These are phyloP conservation scores for Cryptococcus sp. DNA, from an alignment of 1,284 basidiomycete species.

Conservation along the genomic window DNA sequence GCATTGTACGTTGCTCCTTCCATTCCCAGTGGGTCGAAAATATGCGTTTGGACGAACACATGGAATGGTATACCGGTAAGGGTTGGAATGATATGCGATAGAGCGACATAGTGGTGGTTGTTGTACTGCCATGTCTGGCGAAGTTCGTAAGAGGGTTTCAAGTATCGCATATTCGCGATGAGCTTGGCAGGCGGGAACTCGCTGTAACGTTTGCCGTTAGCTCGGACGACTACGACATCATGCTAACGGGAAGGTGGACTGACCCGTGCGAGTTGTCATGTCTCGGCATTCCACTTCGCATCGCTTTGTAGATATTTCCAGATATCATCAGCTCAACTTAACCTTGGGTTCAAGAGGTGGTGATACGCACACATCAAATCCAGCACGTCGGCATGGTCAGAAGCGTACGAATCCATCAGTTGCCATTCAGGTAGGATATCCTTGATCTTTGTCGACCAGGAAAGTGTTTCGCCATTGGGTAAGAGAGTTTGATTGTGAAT, in stretches of 20 bases:
- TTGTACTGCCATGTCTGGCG: constrained; percentile 42
- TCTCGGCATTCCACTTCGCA: constrained; percentile 37
- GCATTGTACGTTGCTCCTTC: constrained; percentile 24
- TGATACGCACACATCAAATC: constrained; percentile 51
- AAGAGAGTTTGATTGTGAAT: constrained; percentile 53
- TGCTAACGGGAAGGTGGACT: constrained; percentile 1
- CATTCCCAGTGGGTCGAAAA: constrained; percentile 42
- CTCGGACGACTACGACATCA: not conserved
- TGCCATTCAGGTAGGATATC: constrained; percentile 55
- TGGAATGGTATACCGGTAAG: constrained; percentile 29
- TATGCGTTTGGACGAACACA: constrained; percentile 27
- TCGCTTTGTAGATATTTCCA: constrained; percentile 16
- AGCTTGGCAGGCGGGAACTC: constrained; percentile 5
- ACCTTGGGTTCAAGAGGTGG: too few relatives aligned
- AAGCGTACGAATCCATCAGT: constrained; percentile 51
- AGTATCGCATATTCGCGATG: constrained; percentile 26
- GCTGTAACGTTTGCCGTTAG: not conserved
- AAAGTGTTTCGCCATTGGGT: constrained; percentile 36
- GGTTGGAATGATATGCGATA: constrained; percentile 26
- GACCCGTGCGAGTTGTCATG: constrained; percentile 32
- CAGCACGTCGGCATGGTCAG: constrained; percentile 48
- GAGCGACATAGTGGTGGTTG: constrained; percentile 33
- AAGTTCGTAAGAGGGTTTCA: constrained; percentile 35
- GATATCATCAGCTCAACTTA: not conserved
- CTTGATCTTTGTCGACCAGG: constrained; percentile 54